These are phyloP conservation scores for Rhododendron mucronatum DNA, from an alignment of 148 eudicot genomes.

Conservation along the genomic window DNA sequence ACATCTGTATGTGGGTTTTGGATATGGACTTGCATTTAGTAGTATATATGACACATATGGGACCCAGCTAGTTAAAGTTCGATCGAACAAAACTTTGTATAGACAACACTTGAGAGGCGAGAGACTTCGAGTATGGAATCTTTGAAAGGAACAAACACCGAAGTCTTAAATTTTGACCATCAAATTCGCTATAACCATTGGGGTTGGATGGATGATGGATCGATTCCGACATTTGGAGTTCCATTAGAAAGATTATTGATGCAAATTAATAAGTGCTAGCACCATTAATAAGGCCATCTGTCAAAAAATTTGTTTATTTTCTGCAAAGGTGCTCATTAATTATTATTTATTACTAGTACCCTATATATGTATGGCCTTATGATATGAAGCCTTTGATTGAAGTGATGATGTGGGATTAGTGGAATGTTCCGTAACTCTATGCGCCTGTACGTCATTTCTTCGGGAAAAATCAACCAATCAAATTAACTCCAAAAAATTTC, in stretches of 20 bases:
- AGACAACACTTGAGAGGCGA: neutral
- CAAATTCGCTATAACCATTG: no score
- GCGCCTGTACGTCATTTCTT: no score
- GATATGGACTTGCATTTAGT: no score
- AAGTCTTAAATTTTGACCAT: neutral
- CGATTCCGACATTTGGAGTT: neutral
- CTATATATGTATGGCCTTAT: neutral
- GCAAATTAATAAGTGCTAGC: neutral
- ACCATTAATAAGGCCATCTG: neutral
- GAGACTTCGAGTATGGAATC: neutral
- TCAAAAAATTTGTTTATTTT: neutral
- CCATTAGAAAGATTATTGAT: neutral
- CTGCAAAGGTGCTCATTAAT: neutral
- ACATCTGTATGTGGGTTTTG: neutral
- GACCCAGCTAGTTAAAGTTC: no score
- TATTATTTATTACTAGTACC: neutral
- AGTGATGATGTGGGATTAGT: no score
- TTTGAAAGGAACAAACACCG: no score
- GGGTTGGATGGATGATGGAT: no score
- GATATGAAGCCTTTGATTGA: neutral
- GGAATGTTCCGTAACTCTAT: no score
- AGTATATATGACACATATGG: neutral
- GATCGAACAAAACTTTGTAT: no score
- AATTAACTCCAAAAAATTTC: no score
- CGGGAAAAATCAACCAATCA: no score